Evolutionary conservation across 805 yeast species (phyloP), one percentile per base, ranked within the genome.

Genomic region (Kodamaea nitidulidarum): DNA sequence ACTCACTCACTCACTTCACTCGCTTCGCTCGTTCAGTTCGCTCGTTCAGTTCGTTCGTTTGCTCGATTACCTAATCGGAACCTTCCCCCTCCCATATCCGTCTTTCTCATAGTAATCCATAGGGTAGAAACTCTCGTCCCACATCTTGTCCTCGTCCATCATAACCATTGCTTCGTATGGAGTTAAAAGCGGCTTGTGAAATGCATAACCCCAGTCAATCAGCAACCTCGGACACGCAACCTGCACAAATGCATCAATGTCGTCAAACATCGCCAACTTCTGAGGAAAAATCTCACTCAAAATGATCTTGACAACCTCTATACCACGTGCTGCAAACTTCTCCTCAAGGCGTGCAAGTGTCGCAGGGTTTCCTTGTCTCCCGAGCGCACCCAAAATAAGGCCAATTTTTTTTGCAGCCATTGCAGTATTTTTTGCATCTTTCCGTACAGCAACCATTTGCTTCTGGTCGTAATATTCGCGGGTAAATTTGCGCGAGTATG

Each of bases 121-220:
- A 7, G 97, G 97, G 56, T 93, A 93, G 41, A 72, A 80, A 1
- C 68, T 68, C 29, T 74, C 75, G 33, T 61, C 66, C 77, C 93
- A 85, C 61, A 67, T 71, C 26, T 65, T 65, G 52, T 88, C 97
- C 33, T 80, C 73, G 6, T 77, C 83, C 49, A 93, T 60, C 73
- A 88, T 75, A 4, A 90, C 95, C 87, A 86, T 88, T 0, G 96
- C 88, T 56, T 93, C 98, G 57, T 93, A 93, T 0, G 98, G 98
- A 0, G 98, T 91, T 42, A 93, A 63, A 31, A 93, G 65, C 0
- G 98, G 98, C 54, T 84, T 85, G 43, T 80, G 80, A 55, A 93
- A 93, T 0, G 98, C 98, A 59, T 93, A 93, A 0, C 98, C 98
- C 98, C 98, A 93, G 60, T 93, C 98, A 30, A 93, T 91, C 2